Evolutionary conservation across 306 rosid genomes (phyloP).

Genomic region (Echinosophora koreensis): DNA sequence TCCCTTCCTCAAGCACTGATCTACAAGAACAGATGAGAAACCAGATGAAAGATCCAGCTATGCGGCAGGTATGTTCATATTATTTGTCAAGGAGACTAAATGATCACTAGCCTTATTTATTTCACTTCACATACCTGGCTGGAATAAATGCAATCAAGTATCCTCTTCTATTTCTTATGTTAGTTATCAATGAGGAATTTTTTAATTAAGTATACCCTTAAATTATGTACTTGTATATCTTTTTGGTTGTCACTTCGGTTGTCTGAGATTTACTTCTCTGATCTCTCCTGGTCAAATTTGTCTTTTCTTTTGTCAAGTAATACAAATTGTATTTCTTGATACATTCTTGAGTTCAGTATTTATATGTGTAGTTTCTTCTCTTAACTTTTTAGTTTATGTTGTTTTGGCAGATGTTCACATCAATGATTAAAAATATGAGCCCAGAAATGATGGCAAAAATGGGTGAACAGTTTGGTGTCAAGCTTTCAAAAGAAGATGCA

Average conservation of each 20-base stretch:
- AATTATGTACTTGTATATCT: neutral
- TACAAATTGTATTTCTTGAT: slow-evolving; percentile 13
- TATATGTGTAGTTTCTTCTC: neutral
- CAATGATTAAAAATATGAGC: slow-evolving; percentile 94
- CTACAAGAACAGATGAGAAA: slow-evolving; percentile 94
- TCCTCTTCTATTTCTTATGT: slow-evolving; percentile 9
- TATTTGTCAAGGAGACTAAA: slow-evolving; percentile 22
- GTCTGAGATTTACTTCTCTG: slow-evolving; percentile 21
- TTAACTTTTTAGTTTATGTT: slow-evolving; percentile 37
- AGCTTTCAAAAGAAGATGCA: slow-evolving; percentile 89
- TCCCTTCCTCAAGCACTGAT: slow-evolving; percentile 75
- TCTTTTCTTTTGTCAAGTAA: slow-evolving; percentile 20
- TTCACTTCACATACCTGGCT: slow-evolving; percentile 19
- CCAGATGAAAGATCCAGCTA: slow-evolving; percentile 97
- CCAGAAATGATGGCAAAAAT: slow-evolving; percentile 97
- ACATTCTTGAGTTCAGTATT: slow-evolving; percentile 22
- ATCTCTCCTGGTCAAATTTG: slow-evolving; percentile 16
- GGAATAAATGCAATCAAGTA: slow-evolving; percentile 27
- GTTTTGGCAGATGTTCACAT: slow-evolving; percentile 82
- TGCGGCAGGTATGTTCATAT: slow-evolving; percentile 79
- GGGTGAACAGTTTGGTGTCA: slow-evolving; percentile 91
- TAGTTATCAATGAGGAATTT: neutral
- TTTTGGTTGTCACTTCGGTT: slow-evolving; percentile 28
- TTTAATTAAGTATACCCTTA: slow-evolving; percentile 6
- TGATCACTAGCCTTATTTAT: neutral